Evolutionary conservation across 2,329 filamentous ascomycete genomes (phyloP), one percentile per base, ranked within the genome.

Genomic region (Aspergillus flavus): DNA sequence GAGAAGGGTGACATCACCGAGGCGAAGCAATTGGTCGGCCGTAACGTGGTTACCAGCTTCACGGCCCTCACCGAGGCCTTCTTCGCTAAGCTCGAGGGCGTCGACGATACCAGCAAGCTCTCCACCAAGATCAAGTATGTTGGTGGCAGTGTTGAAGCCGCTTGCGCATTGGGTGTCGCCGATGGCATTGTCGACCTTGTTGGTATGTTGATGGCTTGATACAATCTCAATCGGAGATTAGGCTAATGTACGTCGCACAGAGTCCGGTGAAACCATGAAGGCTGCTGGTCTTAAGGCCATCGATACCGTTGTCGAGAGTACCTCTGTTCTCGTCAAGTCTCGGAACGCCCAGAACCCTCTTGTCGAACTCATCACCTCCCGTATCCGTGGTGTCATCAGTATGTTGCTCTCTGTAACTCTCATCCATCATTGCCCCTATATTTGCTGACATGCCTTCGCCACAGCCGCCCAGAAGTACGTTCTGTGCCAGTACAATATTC

Each of bases 121-220:
- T 87, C 85, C 72, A 98, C 95, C 11, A 93, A 93, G 74, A 93
- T 99, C 72, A 92, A 97, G 73, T 96, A 95, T 79, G 86, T 98
- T 64, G 95, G 94, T 68, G 95, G 95, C 19, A 98, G 94, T 84
- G 95, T 99, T 39, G 95, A 99, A 82, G 94, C 95, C 58, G 94
- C 95, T 45, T 99, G 95, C 76, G 94, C 95, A 23, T 83, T 99
- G 60, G 95, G 95, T 59, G 94, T 98, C 32, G 95, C 95, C 50
- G 94, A 98, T 76, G 95, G 94, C 57, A 97, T 99, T 76, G 93
- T 99, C 54, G 95, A 99, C 81, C 88, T 99, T 62, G 95, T 99
- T 75, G 93, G 93, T 95, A 80, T 76, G 91, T 87, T 46, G 11
- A 14, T n/a, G 11, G 6, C 19, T 23, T n/a, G 11, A 14, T 21